These are phyloP conservation scores for Candida gorgasii DNA, from an alignment of 805 yeast species.

Conservation along the genomic window DNA sequence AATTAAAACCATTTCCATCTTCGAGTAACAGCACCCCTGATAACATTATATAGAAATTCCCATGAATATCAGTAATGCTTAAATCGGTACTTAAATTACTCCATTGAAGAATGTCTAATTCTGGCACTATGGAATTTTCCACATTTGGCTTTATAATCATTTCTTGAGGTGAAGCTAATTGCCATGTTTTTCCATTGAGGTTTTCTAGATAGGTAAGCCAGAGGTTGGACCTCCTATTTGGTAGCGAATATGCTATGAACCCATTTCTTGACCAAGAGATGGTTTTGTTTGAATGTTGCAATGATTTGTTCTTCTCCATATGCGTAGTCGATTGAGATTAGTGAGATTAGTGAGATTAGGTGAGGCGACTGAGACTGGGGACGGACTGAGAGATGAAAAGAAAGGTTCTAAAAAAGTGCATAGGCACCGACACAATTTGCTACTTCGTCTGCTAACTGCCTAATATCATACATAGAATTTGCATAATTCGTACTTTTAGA, in stretches of 20 bases:
- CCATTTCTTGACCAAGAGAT: slow-evolving; percentile 86
- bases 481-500: too few relatives aligned
- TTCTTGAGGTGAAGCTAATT: slow-evolving; percentile 58
- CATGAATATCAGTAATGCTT: slow-evolving; percentile 72
- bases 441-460: slow-evolving; percentile 56
- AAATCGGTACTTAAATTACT: slow-evolving; percentile 78
- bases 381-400: too few relatives aligned
- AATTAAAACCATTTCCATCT: slow-evolving; percentile 20
- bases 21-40: slow-evolving; percentile 44
- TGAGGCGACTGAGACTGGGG: too few relatives aligned
- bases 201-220: slow-evolving; percentile 70
- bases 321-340: too few relatives aligned
- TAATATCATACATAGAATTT: too few relatives aligned
- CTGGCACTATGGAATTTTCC: slow-evolving; percentile 23
- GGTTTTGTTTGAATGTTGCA: neutral
- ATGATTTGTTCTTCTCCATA: slow-evolving; percentile 6
- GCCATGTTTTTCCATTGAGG: slow-evolving; percentile 77
- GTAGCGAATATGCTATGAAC: slow-evolving; percentile 68
- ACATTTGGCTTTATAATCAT: slow-evolving; percentile 30
- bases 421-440: slow-evolving; percentile 68
- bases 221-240: slow-evolving; percentile 40
- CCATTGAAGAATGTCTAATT: slow-evolving; percentile 60
- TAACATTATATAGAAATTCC: slow-evolving; percentile 50
- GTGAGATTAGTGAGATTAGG: too few relatives aligned
- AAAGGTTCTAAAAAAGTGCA: too few relatives aligned